Base-by-base conservation (phyloP, 495 filamentous ascomycete genomes). In the Penicillium samsonianum region DNA sequence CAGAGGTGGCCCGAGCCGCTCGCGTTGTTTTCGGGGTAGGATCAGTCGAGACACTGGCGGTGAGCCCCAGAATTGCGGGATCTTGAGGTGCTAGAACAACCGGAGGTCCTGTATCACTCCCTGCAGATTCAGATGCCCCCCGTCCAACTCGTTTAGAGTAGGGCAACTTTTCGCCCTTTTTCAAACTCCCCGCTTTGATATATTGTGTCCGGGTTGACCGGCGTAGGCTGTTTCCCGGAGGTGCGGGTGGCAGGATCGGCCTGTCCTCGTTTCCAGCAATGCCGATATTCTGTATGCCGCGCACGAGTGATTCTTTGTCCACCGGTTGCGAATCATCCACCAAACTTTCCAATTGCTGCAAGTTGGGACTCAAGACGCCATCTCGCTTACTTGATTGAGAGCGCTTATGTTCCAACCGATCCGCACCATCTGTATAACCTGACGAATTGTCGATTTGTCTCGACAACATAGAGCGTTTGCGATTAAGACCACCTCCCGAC, bases 391-490 rank as follows among this genome's bases (percentile, higher is more conserved):
- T 65, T 35, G 75, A 75, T 26, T 81, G 73, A 3, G 91, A 96
- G 59, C 84, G 80, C 63, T 92, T 87, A 59, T 88, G 80, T 60
- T 90, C 89, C 40, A 97, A 72, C 59, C 85, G 81, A 46, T 98
- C 94, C 0, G 93, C 90, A 17, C 94, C 94, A 75, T 99, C 92
- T 53, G 84, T 78, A 67, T 94, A 96, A 40, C 87, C 88, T 4
- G 81, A 80, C 5, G 80, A 79, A 58, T 82, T 87, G 60, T 96
- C 89, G 52, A 99, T 89, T 70, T 97, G 92, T 60, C 85, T 85
- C 6, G 92, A 97, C 11, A 99, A 78, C 92, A 96, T 97, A 0
- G 93, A 97, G 69, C 92, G 92, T 73, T 96, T 96, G 64, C 94
- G 85, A 60, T 87, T 80, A 53, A 98, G 71, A 40, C 88, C 79